Percentiles rank a stretch among this genome's conserved stretches.
Evolutionary conservation across 352 stramenopile genomes (phyloP).

Genomic region (Globisporangium spiculum): DNA sequence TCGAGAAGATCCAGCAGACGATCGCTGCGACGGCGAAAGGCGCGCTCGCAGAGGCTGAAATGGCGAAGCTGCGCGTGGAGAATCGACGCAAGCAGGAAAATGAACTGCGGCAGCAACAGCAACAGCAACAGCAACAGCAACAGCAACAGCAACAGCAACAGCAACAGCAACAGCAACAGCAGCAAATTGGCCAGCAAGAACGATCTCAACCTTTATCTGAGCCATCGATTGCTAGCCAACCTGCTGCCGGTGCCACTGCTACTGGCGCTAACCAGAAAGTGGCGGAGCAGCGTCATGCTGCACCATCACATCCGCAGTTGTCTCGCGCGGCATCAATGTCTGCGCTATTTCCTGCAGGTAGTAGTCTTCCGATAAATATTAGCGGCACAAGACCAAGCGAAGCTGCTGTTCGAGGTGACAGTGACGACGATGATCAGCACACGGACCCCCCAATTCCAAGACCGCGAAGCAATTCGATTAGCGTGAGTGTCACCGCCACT

Average conservation of each 20-base stretch:
- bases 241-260: neutral
- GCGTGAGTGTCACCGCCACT: neutral
- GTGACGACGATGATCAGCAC: neutral
- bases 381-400: neutral
- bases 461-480: constrained; percentile 16
- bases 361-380: too few relatives aligned
- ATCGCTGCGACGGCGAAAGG: constrained; percentile 51
- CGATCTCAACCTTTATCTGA: neutral
- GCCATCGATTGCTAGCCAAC: neutral
- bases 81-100: constrained; percentile 52
- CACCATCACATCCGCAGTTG: neutral
- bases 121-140: constrained; percentile 30
- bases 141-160: constrained; percentile 38
- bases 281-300: neutral
- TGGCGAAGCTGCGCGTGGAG: constrained; percentile 67
- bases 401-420: neutral
- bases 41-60: constrained; percentile 61
- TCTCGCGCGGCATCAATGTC: constrained; percentile 11
- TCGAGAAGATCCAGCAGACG: constrained; percentile 27
- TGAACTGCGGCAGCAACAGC: constrained; percentile 39
- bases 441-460: neutral
- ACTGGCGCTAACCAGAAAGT: neutral
- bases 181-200: neutral
- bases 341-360: neutral
- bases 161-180: constrained; percentile 35